phyloP scores from a whole-genome alignment of 2,329 filamentous ascomycete genomes.

The Ophiostoma novo-ulmi region DNA sequence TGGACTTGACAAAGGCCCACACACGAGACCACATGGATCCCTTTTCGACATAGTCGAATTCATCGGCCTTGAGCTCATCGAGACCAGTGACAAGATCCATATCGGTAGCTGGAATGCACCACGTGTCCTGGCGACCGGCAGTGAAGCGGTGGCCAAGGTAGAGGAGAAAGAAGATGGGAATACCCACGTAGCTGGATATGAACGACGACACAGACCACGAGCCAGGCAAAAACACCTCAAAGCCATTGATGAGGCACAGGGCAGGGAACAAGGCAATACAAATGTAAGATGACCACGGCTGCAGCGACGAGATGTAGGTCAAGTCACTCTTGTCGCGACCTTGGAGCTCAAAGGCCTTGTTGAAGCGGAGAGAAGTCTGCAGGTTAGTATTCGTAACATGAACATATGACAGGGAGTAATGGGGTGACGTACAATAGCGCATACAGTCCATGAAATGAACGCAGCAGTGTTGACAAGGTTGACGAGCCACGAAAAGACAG shows the following conservation, averaged over 20 bases:
- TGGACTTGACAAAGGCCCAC: not conserved
- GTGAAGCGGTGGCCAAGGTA: not conserved
- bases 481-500: constrained; percentile 40
- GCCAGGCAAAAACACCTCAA: not conserved
- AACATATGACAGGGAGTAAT: not conserved
- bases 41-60: not conserved
- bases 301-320: not conserved
- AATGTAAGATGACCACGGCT: not conserved
- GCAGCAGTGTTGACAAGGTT: constrained; percentile 41
- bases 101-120: not conserved
- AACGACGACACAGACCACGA: not conserved
- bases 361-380: not conserved
- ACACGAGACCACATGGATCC: not conserved
- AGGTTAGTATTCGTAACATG: not conserved
- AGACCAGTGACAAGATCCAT: not conserved
- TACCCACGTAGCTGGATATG: not conserved
- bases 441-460: constrained; percentile 40
- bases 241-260: not conserved
- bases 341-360: not conserved
- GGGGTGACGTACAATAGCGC: constrained; percentile 33
- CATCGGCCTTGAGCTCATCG: not conserved
- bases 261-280: not conserved
- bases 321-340: not conserved
- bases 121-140: not conserved
- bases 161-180: not conserved